These are phyloP conservation scores for Protomyces inouyei DNA, from an alignment of 1,139 yeast genomes.

Conservation along the genomic window DNA sequence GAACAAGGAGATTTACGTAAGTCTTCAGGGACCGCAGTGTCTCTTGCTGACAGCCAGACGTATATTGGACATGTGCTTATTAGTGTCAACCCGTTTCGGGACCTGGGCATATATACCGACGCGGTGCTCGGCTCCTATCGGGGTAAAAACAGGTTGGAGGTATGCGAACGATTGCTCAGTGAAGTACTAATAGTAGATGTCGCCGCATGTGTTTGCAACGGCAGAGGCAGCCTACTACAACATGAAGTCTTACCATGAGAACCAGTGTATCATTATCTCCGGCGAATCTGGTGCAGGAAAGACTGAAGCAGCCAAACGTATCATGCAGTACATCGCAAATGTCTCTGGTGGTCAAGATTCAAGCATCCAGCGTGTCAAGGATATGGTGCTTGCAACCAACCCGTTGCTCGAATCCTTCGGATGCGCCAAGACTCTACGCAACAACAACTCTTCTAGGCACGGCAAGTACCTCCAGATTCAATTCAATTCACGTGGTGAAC, in stretches of 20 bases:
- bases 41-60: constrained; percentile 30
- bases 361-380: constrained; percentile 77
- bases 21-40: constrained; percentile 47
- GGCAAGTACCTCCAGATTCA: constrained; percentile 93
- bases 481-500: constrained; percentile 76
- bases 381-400: constrained; percentile 96
- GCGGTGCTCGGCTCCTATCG: constrained; percentile 68
- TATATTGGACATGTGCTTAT: constrained; percentile 50
- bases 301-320: constrained; percentile 96
- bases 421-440: constrained; percentile 94
- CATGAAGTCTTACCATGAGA: constrained; percentile 88
- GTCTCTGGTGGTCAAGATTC: constrained; percentile 56
- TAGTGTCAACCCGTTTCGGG: constrained; percentile 94
- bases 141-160: constrained; percentile 85
- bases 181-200: constrained; percentile 42
- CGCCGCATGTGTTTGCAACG: constrained; percentile 98
- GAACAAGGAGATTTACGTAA: constrained; percentile 71
- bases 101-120: constrained; percentile 87
- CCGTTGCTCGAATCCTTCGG: constrained; percentile 96
- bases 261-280: constrained; percentile 95
- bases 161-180: constrained; percentile 38
- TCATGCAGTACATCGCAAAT: constrained; percentile 96
- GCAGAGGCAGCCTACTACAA: constrained; percentile 97
- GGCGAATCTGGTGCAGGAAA: constrained; percentile 99
- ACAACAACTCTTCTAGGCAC: constrained; percentile 94